Conservation (phyloP, 139 green algal species). For the Diplosphaera chodatii region DNA sequence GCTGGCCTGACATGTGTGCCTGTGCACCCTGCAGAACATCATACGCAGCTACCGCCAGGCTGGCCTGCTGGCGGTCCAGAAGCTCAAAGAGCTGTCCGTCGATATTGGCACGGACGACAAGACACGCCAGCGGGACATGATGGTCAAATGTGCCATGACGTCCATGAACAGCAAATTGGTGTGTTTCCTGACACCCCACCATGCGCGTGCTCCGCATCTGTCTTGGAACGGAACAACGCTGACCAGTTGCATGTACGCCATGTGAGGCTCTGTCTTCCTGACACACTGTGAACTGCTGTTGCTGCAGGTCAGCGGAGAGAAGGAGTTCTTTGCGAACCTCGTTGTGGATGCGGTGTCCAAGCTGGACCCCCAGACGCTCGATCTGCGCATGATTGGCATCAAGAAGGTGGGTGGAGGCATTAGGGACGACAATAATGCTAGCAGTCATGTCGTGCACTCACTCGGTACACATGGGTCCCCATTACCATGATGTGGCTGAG, state of each 20-base stretch:
- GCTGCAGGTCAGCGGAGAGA: slow-evolving; percentile 80
- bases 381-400: slow-evolving; percentile 88
- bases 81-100: slow-evolving; percentile 72
- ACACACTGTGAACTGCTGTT: too few relatives aligned
- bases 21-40: slow-evolving; percentile 70
- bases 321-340: slow-evolving; percentile 97
- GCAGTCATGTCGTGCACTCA: too few relatives aligned
- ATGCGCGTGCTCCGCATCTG: too few relatives aligned
- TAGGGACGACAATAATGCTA: too few relatives aligned
- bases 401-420: slow-evolving; percentile 95
- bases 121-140: slow-evolving; percentile 69
- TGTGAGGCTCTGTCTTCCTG: too few relatives aligned
- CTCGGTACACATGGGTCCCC: too few relatives aligned
- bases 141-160: slow-evolving; percentile 92
- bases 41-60: slow-evolving; percentile 83
- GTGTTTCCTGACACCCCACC: too few relatives aligned
- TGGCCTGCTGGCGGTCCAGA: slow-evolving; percentile 62
- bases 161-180: slow-evolving; percentile 96
- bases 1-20: too few relatives aligned
- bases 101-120: slow-evolving; percentile 67
- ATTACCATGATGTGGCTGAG: too few relatives aligned
- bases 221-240: too few relatives aligned
- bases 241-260: too few relatives aligned
- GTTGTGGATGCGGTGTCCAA: slow-evolving; percentile 87
- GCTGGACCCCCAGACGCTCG: slow-evolving; percentile 74